Percentiles rank a stretch among this genome's conserved stretches.
Conservation (phyloP, 2,329 filamentous ascomycete genomes). For the Epichloe sp. region DNA sequence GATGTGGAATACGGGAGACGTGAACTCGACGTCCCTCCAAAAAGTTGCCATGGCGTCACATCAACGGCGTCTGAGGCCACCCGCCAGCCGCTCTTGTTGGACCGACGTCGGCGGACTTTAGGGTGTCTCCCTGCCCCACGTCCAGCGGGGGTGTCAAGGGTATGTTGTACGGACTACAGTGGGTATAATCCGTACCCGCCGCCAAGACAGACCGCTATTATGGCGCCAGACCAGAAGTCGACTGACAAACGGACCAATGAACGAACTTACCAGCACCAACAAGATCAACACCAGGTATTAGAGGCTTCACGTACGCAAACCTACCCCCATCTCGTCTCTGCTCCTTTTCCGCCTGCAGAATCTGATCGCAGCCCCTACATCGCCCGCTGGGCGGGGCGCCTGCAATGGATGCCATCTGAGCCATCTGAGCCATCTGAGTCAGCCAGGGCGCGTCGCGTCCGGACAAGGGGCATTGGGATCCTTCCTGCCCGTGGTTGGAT, state of each 20-base stretch:
- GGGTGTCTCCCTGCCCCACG: too few species aligned
- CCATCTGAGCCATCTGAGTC: too few species aligned
- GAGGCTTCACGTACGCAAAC: background rate
- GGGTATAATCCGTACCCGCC: too few species aligned
- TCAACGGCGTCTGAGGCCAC: background rate
- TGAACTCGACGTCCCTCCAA: background rate
- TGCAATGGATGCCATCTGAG: too few species aligned
- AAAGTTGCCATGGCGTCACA: constrained; percentile 9
- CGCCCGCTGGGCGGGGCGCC: background rate
- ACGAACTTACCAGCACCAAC: background rate
- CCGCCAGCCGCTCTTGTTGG: background rate
- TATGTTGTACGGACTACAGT: too few species aligned
- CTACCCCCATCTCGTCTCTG: background rate
- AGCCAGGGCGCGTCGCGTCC: too few species aligned
- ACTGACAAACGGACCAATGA: too few species aligned
- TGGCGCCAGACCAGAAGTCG: too few species aligned
- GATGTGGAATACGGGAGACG: background rate
- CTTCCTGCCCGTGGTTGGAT: too few species aligned
- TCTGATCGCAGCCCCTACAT: constrained; percentile 6
- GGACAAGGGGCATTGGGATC: too few species aligned
- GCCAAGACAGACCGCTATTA: too few species aligned
- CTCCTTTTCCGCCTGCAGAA: constrained; percentile 1
- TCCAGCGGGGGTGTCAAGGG: too few species aligned
- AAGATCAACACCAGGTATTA: background rate
- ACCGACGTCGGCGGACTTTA: background rate